Percentiles rank a stretch among this genome's conserved stretches.
These are phyloP conservation scores for Mycena latifolia DNA, from an alignment of 768 basidiomycete species.

Conservation along the genomic window DNA sequence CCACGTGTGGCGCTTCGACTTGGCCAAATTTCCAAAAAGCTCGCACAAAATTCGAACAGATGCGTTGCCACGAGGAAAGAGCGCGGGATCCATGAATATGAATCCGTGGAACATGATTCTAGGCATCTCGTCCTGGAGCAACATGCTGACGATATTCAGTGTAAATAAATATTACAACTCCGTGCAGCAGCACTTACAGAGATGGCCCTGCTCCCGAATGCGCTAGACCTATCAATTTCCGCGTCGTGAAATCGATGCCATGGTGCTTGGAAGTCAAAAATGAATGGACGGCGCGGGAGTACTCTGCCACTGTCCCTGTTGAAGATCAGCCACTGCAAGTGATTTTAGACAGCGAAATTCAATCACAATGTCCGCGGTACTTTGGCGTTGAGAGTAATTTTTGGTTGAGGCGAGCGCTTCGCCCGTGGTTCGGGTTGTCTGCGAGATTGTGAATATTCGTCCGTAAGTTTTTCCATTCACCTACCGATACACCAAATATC, in stretches of 20 bases:
- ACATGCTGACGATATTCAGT: constrained; percentile 19
- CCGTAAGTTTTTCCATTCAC: too few species aligned
- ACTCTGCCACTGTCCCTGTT: constrained; percentile 24
- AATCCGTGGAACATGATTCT: constrained; percentile 24
- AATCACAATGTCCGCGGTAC: constrained; percentile 15
- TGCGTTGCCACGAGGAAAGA: constrained; percentile 31
- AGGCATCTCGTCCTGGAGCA: constrained; percentile 29
- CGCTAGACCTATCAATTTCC: constrained; percentile 26
- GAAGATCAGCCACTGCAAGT: neutral
- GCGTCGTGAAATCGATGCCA: constrained; percentile 21
- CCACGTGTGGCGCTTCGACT: constrained; percentile 36
- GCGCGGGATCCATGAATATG: constrained; percentile 36
- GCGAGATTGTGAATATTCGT: too few species aligned
- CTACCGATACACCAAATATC: constrained; percentile 32
- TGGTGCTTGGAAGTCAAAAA: constrained; percentile 21
- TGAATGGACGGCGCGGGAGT: constrained; percentile 15
- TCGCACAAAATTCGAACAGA: constrained; percentile 17
- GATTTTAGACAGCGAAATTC: neutral
- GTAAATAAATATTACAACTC: too few species aligned
- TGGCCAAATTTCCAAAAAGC: constrained; percentile 36
- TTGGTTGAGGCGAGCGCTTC: constrained; percentile 19
- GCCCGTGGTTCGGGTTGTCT: constrained; percentile 30
- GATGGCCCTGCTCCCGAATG: constrained; percentile 36
- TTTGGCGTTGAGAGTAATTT: constrained; percentile 8
- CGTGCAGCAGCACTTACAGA: constrained; percentile 23